Evolutionary conservation across 2,329 filamentous ascomycete genomes (phyloP).

Genomic region (Gaeumannomyces tritici): DNA sequence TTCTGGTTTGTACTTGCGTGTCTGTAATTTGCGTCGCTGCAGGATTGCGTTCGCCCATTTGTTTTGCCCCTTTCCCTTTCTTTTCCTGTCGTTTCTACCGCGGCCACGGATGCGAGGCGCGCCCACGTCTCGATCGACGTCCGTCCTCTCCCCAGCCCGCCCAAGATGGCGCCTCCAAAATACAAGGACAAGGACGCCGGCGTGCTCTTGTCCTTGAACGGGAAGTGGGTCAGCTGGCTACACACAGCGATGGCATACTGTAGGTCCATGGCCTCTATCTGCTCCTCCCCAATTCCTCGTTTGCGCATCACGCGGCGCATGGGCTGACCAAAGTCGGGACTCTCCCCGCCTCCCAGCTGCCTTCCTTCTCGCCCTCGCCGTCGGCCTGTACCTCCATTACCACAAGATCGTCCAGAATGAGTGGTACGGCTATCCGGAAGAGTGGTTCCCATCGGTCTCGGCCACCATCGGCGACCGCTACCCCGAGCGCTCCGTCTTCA

Average conservation of each 20-base stretch:
- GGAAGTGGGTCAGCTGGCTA: conserved; percentile 80
- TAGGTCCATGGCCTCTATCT: conserved; percentile 27
- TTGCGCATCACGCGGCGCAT: not conserved
- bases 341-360: conserved; percentile 44
- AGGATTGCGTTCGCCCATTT: not conserved
- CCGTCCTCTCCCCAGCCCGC: not conserved
- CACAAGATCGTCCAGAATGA: conserved; percentile 97
- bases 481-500: conserved; percentile 92
- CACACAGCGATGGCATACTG: conserved; percentile 80
- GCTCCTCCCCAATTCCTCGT: not conserved
- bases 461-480: conserved; percentile 96
- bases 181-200: conserved; percentile 59
- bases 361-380: conserved; percentile 75
- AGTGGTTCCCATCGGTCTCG: conserved; percentile 96
- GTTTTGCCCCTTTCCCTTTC: not conserved
- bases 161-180: conserved; percentile 16
- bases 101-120: not conserved
- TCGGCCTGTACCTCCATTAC: conserved; percentile 79
- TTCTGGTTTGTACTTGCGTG: not conserved
- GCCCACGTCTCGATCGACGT: not conserved
- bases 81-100: not conserved
- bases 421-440: conserved; percentile 84
- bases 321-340: not conserved
- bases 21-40: not conserved
- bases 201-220: conserved; percentile 59